A percentile compares a stretch with the other conserved stretches of the same genome.
Conservation (phyloP, 345 rosid species). For the Linum trigynum region DNA sequence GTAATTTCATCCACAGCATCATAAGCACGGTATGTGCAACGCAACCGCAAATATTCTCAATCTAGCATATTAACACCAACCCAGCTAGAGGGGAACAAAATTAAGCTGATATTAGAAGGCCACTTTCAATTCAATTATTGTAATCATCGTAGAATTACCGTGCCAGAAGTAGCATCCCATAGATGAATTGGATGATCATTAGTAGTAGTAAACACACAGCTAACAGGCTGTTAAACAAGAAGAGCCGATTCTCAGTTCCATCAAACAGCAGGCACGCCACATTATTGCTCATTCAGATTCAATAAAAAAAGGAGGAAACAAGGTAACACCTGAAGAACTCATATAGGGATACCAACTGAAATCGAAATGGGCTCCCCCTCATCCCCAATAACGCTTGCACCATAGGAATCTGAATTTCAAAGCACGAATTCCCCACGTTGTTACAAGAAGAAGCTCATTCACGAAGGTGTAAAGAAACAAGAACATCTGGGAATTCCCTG, state of each 20-base stretch:
- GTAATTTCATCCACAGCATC: conserved; percentile 92
- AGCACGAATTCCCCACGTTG: conserved; percentile 3
- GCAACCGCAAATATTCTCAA: conserved; percentile 49
- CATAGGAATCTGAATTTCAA: conserved; percentile 63
- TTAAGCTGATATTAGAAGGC: not conserved
- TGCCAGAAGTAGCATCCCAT: conserved; percentile 90
- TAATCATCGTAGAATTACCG: conserved; percentile 40
- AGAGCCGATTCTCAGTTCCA: not conserved
- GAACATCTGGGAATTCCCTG: not conserved
- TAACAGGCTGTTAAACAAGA: conserved; percentile 53
- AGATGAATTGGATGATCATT: conserved; percentile 98
- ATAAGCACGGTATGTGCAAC: conserved; percentile 91
- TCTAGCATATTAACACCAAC: conserved; percentile 6
- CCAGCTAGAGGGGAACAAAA: conserved; percentile 7
- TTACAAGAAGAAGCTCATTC: not conserved
- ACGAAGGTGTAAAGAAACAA: not conserved
- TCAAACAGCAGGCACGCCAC: conserved; percentile 10
- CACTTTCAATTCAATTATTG: not conserved
- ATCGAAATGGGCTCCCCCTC: conserved; percentile 89
- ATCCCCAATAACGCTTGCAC: conserved; percentile 44
- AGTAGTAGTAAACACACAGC: conserved; percentile 78
- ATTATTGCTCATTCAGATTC: not conserved
- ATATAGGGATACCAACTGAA: conserved; percentile 94
- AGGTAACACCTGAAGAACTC: conserved; percentile 60
- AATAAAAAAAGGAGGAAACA: conserved; percentile 8